Conservation (phyloP, 2,329 filamentous ascomycete species). For the Didymella segeticola region DNA sequence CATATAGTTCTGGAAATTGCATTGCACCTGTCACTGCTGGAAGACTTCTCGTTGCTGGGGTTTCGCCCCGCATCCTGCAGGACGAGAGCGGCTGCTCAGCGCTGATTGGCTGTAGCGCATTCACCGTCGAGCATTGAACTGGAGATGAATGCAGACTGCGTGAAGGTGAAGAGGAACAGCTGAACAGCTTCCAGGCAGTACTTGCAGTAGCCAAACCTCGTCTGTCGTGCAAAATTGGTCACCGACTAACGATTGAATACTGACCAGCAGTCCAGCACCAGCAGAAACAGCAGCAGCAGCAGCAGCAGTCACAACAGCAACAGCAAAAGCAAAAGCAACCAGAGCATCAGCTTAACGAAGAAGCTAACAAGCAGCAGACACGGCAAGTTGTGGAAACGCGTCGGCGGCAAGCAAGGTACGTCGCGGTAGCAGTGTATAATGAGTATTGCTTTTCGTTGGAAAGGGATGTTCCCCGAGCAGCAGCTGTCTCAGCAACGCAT, state of each 20-base stretch:
- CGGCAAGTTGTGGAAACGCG: neutral
- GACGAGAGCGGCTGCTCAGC: neutral
- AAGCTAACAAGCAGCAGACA: slow-evolving; percentile 1
- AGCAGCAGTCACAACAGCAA: neutral
- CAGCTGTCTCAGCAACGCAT: slow-evolving; percentile 23
- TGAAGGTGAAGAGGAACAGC: neutral
- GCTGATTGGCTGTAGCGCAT: slow-evolving; percentile 2
- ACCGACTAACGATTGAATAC: neutral
- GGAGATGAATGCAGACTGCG: neutral
- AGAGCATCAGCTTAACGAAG: neutral
- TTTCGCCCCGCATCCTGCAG: slow-evolving; percentile 20
- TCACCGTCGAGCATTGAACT: slow-evolving; percentile 3
- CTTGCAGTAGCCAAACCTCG: neutral
- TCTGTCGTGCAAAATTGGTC: neutral
- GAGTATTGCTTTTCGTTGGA: slow-evolving; percentile 15
- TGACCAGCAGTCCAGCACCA: neutral
- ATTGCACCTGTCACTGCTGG: slow-evolving; percentile 5
- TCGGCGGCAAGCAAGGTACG: slow-evolving; percentile 15
- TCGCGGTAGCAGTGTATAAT: neutral
- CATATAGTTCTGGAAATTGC: neutral
- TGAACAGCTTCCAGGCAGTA: neutral
- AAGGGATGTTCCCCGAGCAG: slow-evolving; percentile 19
- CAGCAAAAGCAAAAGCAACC: neutral
- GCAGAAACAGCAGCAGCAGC: neutral
- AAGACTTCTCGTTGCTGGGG: slow-evolving; percentile 19